phyloP scores from a whole-genome alignment of 805 yeast genomes.

The Kodamaea kakaduensis region DNA sequence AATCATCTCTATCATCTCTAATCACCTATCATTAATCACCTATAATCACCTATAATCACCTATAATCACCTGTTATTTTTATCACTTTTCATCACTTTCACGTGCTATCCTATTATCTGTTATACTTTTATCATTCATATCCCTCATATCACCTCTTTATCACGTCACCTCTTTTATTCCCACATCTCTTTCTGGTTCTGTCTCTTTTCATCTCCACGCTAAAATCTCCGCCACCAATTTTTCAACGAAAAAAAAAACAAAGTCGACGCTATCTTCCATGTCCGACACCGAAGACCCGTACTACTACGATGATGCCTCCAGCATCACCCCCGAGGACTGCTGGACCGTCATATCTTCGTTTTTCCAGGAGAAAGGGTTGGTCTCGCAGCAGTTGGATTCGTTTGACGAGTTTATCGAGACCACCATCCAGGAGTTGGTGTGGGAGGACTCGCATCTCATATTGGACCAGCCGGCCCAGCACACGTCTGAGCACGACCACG shows the following conservation, averaged over 20 bases:
- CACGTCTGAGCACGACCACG: conserved; percentile 82
- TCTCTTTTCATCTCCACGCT: neutral
- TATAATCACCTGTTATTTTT: too few relatives aligned
- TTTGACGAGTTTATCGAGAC: conserved; percentile 97
- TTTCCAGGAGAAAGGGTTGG: conserved; percentile 94
- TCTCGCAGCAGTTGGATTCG: conserved; percentile 96
- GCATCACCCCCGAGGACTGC: conserved; percentile 94
- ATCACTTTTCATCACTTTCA: too few relatives aligned
- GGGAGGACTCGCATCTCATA: conserved; percentile 91
- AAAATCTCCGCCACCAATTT: too few relatives aligned
- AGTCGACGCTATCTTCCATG: conserved; percentile 4
- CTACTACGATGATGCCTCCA: conserved; percentile 64
- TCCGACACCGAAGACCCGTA: conserved; percentile 51
- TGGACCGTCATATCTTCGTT: conserved; percentile 98
- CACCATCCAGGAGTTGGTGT: conserved; percentile 92
- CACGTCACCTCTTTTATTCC: too few relatives aligned
- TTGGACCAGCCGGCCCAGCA: conserved; percentile 99
- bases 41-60: too few relatives aligned
- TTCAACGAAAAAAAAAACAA: conserved; percentile 5
- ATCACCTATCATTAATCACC: too few relatives aligned
- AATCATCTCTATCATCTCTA: too few relatives aligned
- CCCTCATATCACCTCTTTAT: too few relatives aligned
- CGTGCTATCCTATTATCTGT: too few relatives aligned
- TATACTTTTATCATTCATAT: too few relatives aligned
- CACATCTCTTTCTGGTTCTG: too few relatives aligned